Evolutionary conservation across 306 rosid genomes (phyloP).

Genomic region (Astragalus membranaceus): DNA sequence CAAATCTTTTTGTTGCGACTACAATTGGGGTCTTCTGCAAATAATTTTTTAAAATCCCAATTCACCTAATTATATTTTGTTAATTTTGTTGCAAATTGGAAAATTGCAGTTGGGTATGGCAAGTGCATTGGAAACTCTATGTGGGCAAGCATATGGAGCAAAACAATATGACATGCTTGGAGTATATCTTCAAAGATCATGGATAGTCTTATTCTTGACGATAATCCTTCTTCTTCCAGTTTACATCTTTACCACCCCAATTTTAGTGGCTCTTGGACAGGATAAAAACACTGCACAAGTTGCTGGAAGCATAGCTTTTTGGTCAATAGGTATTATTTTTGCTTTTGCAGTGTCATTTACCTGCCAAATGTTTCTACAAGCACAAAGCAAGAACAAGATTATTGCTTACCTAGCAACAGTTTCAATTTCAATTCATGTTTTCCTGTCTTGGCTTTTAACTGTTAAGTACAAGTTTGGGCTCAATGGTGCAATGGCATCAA

Average conservation of each 20-base stretch:
- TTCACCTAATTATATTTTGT: neutral
- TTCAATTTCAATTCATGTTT: constrained; percentile 33
- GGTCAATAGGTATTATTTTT: constrained; percentile 44
- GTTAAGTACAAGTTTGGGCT: constrained; percentile 44
- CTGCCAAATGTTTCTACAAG: constrained; percentile 57
- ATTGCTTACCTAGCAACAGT: constrained; percentile 45
- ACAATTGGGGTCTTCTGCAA: neutral
- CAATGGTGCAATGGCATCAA: constrained; percentile 49
- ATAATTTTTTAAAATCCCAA: neutral
- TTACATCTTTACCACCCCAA: constrained; percentile 41
- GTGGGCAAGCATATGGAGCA: constrained; percentile 72
- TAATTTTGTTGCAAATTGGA: neutral
- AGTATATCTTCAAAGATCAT: constrained; percentile 61
- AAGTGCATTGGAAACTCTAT: constrained; percentile 61
- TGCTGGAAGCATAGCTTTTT: constrained; percentile 44
- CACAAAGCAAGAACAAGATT: constrained; percentile 56
- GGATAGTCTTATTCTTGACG: constrained; percentile 42
- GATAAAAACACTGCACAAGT: constrained; percentile 27
- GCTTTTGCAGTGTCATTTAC: constrained; percentile 39
- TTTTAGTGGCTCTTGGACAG: constrained; percentile 45
- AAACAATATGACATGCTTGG: constrained; percentile 52
- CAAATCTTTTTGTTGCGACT: too few relatives aligned
- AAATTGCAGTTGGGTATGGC: constrained; percentile 61
- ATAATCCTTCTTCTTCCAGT: constrained; percentile 38
- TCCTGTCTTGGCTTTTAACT: constrained; percentile 52